Evolutionary conservation across 345 rosid genomes (phyloP).

Genomic region (Hibiscus syriacus): DNA sequence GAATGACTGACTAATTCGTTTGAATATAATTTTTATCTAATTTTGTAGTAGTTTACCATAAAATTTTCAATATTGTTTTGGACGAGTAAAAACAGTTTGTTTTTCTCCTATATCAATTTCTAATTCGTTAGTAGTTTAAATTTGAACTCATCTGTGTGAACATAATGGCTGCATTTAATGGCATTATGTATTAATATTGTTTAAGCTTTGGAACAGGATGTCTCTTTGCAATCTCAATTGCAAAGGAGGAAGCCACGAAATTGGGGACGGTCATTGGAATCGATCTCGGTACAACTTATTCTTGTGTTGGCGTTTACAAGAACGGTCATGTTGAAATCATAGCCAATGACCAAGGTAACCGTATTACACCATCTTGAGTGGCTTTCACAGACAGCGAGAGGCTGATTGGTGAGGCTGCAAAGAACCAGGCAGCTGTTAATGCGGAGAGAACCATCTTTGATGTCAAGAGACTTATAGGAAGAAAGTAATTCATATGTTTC

Average conservation of each 20-base stretch:
- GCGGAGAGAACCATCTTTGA: conserved; percentile 84
- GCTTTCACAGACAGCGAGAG: conserved; percentile 91
- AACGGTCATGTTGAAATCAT: conserved; percentile 95
- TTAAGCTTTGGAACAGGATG: conserved; percentile 19
- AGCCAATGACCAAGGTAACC: not conserved
- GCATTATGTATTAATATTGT: not conserved
- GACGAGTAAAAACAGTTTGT: no score
- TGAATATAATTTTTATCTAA: not conserved
- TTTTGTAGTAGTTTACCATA: no score
- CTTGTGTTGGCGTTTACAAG: conserved; percentile 97
- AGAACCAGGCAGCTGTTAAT: conserved; percentile 92
- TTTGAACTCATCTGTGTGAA: not conserved
- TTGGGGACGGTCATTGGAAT: conserved; percentile 93
- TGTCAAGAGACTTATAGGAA: conserved; percentile 90
- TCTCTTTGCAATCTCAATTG: conserved; percentile 49
- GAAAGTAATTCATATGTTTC: conserved; percentile 46
- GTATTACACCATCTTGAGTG: conserved; percentile 47
- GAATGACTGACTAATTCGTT: not conserved
- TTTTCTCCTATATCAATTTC: not conserved
- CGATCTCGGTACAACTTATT: conserved; percentile 93
- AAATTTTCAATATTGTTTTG: no score
- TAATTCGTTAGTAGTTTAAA: not conserved
- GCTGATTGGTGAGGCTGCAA: conserved; percentile 95
- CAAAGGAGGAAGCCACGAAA: conserved; percentile 64
- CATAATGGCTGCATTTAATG: not conserved